Base-by-base conservation (phyloP, 2,329 filamentous ascomycete genomes). In the Cadophora luteo-olivacea region DNA sequence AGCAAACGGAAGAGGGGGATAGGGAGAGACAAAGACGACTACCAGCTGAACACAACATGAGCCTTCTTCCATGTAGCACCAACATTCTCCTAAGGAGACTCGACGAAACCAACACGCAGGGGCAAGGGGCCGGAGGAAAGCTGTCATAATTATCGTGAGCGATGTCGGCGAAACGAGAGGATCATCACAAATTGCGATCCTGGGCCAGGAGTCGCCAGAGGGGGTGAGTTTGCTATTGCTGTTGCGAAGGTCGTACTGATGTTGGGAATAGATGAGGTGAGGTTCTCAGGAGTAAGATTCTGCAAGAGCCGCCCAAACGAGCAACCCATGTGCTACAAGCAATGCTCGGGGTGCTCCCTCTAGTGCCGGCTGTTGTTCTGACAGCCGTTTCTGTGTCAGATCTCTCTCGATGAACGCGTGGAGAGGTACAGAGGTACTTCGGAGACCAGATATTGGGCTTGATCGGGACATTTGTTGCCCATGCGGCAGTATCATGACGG, bases 371-470 rank as follows among this genome's bases (percentile, higher is more conserved):
- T 67, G 66, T 41, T 68, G 64, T 67, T 66, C 69, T 74, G 70
- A 73, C 71, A 75, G 72, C 73, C 70, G 72, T 71, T 72, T 61
- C 51, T 63, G 75, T 77, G 74, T 77, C 75, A 77, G 71, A 72
- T 70, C 62, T 69, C 65, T 69, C 65, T 69, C 67, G 33, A 57
- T 41, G 75, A 76, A 77, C 74, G 72, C 71, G 74, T 76, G 74
- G 75, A 74, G 71, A 60, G 72, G 66, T 69, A 71, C 68, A 71
- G 65, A 70, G 63, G 64, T 64, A 66, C 64, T 69, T 66, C 32
- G 65, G 67, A 57, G 65, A 32, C 48, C 57, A 45, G 6, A 48
- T 61, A 25, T 48, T 48, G 33, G 61, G 57, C 69, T 67, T 62
- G 62, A 71, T 68, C 66, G 67, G 69, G 68, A 54, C 48, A 45